phyloP scores from a whole-genome alignment of 129 eudicot species.

The Ambrosia artemisiifolia region DNA sequence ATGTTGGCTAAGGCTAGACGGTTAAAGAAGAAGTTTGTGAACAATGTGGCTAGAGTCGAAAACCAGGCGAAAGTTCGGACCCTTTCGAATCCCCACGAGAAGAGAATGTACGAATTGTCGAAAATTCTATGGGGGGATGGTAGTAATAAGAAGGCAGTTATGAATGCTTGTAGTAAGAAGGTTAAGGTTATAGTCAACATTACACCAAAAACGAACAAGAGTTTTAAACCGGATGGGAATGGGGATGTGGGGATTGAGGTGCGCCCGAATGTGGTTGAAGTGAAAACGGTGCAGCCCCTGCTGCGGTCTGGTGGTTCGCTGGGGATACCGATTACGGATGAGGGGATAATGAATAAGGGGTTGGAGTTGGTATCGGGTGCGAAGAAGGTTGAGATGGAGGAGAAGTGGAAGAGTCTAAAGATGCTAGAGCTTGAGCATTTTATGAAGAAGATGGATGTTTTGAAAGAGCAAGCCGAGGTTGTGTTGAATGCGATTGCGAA shows the following conservation, averaged over 20 bases:
- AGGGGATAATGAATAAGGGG: slow-evolving; percentile 28
- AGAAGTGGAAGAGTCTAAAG: slow-evolving; percentile 40
- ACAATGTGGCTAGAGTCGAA: slow-evolving; percentile 26
- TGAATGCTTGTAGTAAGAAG: slow-evolving; percentile 11
- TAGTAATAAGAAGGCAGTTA: neutral
- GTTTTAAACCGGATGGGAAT: slow-evolving; percentile 2
- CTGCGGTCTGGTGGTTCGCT: slow-evolving; percentile 8
- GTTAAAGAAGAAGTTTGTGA: slow-evolving; percentile 49
- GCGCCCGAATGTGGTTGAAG: slow-evolving; percentile 9
- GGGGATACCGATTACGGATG: slow-evolving; percentile 24
- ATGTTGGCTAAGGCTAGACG: slow-evolving; percentile 48
- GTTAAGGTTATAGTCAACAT: slow-evolving; percentile 25
- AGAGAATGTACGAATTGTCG: slow-evolving; percentile 45
- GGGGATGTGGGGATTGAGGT: slow-evolving; percentile 26
- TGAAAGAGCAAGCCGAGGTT: slow-evolving; percentile 28
- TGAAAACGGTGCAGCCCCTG: slow-evolving; percentile 1
- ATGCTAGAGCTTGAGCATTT: slow-evolving; percentile 31
- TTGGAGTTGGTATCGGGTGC: slow-evolving; percentile 21
- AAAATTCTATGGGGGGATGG: slow-evolving; percentile 53
- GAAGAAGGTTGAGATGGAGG: slow-evolving; percentile 34
- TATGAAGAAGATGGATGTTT: slow-evolving; percentile 33
- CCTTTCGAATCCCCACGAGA: slow-evolving; percentile 57
- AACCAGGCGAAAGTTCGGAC: slow-evolving; percentile 36
- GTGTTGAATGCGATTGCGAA: slow-evolving; percentile 35
- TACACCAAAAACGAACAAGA: slow-evolving; percentile 21